Evolutionary conservation across 495 filamentous ascomycete genomes (phyloP).

Genomic region (Apodospora peruviana): DNA sequence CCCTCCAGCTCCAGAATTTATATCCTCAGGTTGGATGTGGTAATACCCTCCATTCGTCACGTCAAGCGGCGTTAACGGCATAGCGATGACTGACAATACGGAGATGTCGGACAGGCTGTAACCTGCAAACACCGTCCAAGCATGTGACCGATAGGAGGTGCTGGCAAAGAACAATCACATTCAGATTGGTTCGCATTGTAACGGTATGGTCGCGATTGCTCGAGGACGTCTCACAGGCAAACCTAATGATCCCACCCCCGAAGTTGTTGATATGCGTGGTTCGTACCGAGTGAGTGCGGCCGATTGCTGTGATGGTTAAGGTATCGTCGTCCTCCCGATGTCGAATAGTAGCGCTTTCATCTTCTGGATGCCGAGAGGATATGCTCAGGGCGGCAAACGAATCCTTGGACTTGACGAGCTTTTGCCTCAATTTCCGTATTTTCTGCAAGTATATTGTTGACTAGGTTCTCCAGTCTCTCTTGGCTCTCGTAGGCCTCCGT

Average conservation of each 20-base stretch:
- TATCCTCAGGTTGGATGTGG: background rate
- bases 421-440: slow-evolving; percentile 4
- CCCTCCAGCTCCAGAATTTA: background rate
- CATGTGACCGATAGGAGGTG: background rate
- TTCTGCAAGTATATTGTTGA: slow-evolving; percentile 3
- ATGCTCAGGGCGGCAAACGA: slow-evolving; percentile 5
- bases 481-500: slow-evolving; percentile 1
- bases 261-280: background rate
- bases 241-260: background rate
- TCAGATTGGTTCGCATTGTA: background rate
- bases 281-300: background rate
- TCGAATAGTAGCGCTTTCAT: background rate
- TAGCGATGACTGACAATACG: slow-evolving; percentile 6
- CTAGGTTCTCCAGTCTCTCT: background rate
- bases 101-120: slow-evolving; percentile 9
- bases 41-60: slow-evolving; percentile 1
- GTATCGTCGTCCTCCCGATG: background rate
- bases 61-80: background rate
- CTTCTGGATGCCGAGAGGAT: background rate
- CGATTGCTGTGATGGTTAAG: background rate
- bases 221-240: slow-evolving; percentile 4
- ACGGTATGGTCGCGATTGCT: background rate
- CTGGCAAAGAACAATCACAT: slow-evolving; percentile 3
- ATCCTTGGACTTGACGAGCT: background rate
- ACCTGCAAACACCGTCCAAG: background rate